Conservation (phyloP, 208 protist species). For the Leishmania turanica region DNA sequence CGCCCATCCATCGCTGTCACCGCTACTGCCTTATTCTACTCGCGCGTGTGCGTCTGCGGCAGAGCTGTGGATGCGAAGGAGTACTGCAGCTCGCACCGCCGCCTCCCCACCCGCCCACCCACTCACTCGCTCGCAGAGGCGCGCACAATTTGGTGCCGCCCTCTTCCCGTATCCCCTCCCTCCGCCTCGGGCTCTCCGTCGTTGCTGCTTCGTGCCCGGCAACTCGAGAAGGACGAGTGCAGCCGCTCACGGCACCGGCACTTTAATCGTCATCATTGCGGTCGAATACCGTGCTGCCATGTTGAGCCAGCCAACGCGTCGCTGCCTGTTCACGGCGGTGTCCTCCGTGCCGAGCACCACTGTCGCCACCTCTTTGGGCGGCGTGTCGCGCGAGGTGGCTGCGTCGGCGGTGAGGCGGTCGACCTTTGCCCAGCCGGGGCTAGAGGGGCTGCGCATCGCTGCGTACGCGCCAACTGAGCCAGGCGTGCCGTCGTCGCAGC, state of each 20-base stretch:
- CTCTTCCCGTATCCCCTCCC: background rate
- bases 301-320: conserved; percentile 1
- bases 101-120: no score
- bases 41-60: no score
- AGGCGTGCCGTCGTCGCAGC: conserved; percentile 26
- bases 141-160: no score
- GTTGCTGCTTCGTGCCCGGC: background rate
- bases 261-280: background rate
- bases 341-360: background rate
- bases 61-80: background rate
- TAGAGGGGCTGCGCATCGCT: conserved; percentile 66
- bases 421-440: conserved; percentile 38
- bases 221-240: background rate
- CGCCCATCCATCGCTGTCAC: no score
- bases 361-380: background rate
- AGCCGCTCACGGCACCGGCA: background rate
- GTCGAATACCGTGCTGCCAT: background rate
- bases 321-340: conserved; percentile 3
- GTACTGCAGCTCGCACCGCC: background rate
- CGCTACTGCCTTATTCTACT: no score
- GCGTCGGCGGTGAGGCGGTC: conserved; percentile 19
- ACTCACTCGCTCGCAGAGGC: background rate
- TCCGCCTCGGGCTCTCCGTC: no score
- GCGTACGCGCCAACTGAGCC: conserved; percentile 38
- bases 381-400: background rate